Evolutionary conservation across 1,284 basidiomycete species (phyloP).

Genomic region (Ganoderma multipileum): DNA sequence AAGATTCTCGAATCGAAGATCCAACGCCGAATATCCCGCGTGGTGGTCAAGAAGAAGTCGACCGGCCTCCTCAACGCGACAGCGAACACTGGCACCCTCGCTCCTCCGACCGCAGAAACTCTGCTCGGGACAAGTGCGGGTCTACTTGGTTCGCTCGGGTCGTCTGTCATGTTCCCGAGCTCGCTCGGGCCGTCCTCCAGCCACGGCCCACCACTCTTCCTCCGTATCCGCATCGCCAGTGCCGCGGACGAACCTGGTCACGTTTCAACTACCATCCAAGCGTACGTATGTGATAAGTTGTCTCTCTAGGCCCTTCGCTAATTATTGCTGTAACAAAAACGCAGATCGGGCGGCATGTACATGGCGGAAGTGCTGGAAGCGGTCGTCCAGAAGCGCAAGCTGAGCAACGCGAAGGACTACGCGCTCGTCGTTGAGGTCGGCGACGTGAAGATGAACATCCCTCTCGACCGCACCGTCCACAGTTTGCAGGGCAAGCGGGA

Average conservation of each 20-base stretch:
- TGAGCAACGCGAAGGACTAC: slow-evolving; percentile 82
- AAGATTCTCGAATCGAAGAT: slow-evolving; percentile 78
- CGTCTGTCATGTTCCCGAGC: slow-evolving; percentile 58
- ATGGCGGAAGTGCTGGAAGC: slow-evolving; percentile 94
- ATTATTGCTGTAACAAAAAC: slow-evolving; percentile 38
- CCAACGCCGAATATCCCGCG: slow-evolving; percentile 75
- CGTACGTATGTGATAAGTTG: slow-evolving; percentile 57
- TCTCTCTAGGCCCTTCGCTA: background rate
- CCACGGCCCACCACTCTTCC: slow-evolving; percentile 80
- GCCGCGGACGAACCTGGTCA: slow-evolving; percentile 77
- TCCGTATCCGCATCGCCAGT: slow-evolving; percentile 81
- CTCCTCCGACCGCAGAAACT: slow-evolving; percentile 36
- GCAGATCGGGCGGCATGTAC: slow-evolving; percentile 92
- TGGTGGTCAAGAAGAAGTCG: slow-evolving; percentile 66
- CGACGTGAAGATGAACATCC: slow-evolving; percentile 85
- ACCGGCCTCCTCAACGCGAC: slow-evolving; percentile 36
- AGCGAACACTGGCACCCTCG: slow-evolving; percentile 34
- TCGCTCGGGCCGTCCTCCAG: slow-evolving; percentile 71
- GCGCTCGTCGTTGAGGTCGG: slow-evolving; percentile 73
- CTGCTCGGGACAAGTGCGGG: slow-evolving; percentile 42
- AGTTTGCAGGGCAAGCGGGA: slow-evolving; percentile 89
- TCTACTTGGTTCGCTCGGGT: slow-evolving; percentile 43
- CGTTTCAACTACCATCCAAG: slow-evolving; percentile 86
- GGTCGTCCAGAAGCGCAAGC: slow-evolving; percentile 78
- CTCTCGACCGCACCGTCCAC: slow-evolving; percentile 95